Percentiles rank a stretch among this genome's conserved stretches.
Conservation (phyloP, 1,284 basidiomycete species). For the Flammula alnicola region DNA sequence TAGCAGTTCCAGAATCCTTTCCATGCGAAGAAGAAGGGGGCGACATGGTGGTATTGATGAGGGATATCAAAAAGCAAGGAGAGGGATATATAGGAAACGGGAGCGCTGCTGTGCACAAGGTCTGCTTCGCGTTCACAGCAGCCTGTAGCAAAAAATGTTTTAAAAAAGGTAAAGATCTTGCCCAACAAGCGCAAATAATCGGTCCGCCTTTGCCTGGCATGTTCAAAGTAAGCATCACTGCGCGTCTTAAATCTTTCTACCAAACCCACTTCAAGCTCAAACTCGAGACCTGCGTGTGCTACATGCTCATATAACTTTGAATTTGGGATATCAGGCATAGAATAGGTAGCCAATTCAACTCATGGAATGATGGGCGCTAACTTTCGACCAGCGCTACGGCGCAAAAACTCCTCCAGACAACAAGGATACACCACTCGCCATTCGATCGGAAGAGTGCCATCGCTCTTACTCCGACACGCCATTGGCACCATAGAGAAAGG, state of each 20-base stretch:
- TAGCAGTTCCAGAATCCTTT: constrained; percentile 89
- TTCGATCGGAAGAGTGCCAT: too few species aligned
- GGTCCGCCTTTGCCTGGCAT: neutral
- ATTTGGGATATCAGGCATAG: neutral
- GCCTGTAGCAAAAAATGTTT: neutral
- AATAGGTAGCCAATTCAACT: neutral
- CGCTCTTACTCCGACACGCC: too few species aligned
- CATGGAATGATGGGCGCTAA: too few species aligned
- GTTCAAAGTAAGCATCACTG: neutral
- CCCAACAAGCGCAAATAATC: neutral
- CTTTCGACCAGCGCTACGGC: too few species aligned
- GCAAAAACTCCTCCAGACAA: too few species aligned
- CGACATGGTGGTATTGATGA: constrained; percentile 50
- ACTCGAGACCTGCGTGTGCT: neutral
- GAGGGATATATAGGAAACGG: constrained; percentile 1
- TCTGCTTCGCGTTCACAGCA: neutral
- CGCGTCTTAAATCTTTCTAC: neutral
- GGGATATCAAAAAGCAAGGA: constrained; percentile 5
- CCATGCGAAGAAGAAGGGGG: constrained; percentile 65
- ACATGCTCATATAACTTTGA: neutral
- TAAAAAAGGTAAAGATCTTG: constrained; percentile 3
- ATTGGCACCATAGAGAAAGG: too few species aligned
- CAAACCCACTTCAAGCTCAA: too few species aligned
- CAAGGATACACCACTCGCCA: too few species aligned
- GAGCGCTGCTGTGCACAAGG: neutral